Evolutionary conservation across 192 early-diverging fungal species (phyloP).

Genomic region (Gigaspora rosea): DNA sequence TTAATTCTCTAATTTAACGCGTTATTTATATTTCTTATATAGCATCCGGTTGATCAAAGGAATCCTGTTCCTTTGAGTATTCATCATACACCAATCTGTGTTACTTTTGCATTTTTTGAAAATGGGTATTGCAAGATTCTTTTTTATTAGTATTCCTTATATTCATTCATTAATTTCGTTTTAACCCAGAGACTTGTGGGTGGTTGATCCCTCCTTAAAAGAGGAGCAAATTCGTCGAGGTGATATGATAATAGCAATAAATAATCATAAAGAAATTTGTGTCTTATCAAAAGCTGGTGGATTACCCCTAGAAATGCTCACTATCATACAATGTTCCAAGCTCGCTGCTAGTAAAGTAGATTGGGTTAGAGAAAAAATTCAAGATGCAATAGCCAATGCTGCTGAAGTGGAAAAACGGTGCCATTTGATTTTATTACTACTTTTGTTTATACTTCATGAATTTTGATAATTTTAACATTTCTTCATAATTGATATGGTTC

Average conservation of each 20-base stretch:
- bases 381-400: conserved; percentile 59
- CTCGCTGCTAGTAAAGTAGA: conserved; percentile 74
- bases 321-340: conserved; percentile 80
- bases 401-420: no score
- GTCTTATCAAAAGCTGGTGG: conserved; percentile 91
- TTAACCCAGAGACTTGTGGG: conserved; percentile 48
- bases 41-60: conserved; percentile 85
- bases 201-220: conserved; percentile 82
- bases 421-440: no score
- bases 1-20: background rate
- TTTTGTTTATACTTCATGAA: no score
- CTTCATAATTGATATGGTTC: no score
- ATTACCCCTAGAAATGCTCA: conserved; percentile 68
- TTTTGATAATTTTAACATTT: no score
- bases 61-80: conserved; percentile 93
- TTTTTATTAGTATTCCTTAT: background rate
- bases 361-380: conserved; percentile 79
- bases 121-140: conserved; percentile 8
- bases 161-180: background rate
- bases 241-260: conserved; percentile 87
- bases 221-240: conserved; percentile 88
- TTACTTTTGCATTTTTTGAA: conserved; percentile 92
- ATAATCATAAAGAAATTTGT: conserved; percentile 91
- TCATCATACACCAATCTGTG: conserved; percentile 93
- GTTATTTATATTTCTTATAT: conserved; percentile 11